Evolutionary conservation across 257 asterid genomes (phyloP), one percentile per base, ranked within the genome.

Genomic region (Solanum bulbocastanum): DNA sequence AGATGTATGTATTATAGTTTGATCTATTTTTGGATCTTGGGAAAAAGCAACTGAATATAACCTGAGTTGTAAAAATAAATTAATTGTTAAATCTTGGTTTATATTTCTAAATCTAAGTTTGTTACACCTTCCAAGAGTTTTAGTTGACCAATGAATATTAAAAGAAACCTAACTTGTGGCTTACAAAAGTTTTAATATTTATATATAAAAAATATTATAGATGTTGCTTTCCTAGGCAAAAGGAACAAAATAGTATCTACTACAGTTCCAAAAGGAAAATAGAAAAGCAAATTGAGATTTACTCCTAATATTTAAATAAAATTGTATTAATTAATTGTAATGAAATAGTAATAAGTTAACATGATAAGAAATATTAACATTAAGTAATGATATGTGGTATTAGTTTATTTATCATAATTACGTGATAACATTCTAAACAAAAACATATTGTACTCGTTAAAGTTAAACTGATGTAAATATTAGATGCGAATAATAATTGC

Each of bases 41-140:
- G 66, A 25, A 8, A 40, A 10, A 65, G 5, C 65, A 85, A 33
- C 37, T 66, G 13, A 42, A 85, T 62, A 62, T 4, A 23, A 82
- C 23, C 58, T 74, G 87, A 52, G 10, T 42, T 44, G 20, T 13
- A 39, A 52, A 10, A 42, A 15, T 3, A 8, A 18, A 23, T 39
- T 78, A 35, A 56, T 25, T 65, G 15, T 65, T 35, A 25, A 71
- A 40, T 5, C 18, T 30, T 52, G 5, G 6, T 87, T 11, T 68
- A 52, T 83, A 66, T 87, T 87, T 72, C 62, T 73, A 44, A 79
- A 79, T 79, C 39, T 37, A 27, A 83, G 84, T 82, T 90, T 42
- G 90, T 92, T 90, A 56, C 91, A 87, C 89, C 91, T 83, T 82
- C 90, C 85, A 58, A 83, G 44, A 76, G 88, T 8, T 85, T 73